Evolutionary conservation across 805 yeast genomes (phyloP), one percentile per base, ranked within the genome.

Genomic region (Pichia ethanolica): DNA sequence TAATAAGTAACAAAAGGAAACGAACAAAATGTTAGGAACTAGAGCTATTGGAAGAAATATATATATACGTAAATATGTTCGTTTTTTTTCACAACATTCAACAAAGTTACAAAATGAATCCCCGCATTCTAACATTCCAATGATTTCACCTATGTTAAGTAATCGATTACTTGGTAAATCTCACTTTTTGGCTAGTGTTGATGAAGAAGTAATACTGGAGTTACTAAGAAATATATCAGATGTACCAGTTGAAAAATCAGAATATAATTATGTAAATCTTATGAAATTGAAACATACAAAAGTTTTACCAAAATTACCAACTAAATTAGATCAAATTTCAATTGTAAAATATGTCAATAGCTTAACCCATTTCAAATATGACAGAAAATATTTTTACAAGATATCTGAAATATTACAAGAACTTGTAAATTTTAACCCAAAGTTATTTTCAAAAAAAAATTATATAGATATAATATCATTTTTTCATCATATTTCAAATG

Each of bases 201-300:
- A 55, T 39, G 47, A 59, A 40, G 56, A 50, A 5, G 51, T 53
- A 1, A 54, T 63, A 41, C 38, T 63, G n/a, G 58, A 59, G 32
- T 45, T 56, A n/a, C 44, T 63, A n/a, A 53, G 46, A 27, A 45
- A 51, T 36, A 45, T 62, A 10, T 52, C 64, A 2, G 39, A 51
- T 7, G 39, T 32, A 3, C 62, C 64, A 1, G 61, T 61, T n/a
- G 53, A 56, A 10, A 38, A 13, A 12, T 51, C 65, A 1, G 50
- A 51, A 9, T 46, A 50, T 9, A 48, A 51, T 10, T 63, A 61
- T 43, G 33, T 42, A 5, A 63, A 62, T 41, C 55, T 49, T 39
- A 51, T 57, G 1, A 56, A 58, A 27, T 20, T 58, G n/a, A 57
- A 60, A 6, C 49, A 48, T 33, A 33, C 47, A 10, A 42, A 51